Percentiles rank a stretch among this genome's conserved stretches.
Conservation (phyloP, 257 asterid species). For the Anisodus tanguticus region DNA sequence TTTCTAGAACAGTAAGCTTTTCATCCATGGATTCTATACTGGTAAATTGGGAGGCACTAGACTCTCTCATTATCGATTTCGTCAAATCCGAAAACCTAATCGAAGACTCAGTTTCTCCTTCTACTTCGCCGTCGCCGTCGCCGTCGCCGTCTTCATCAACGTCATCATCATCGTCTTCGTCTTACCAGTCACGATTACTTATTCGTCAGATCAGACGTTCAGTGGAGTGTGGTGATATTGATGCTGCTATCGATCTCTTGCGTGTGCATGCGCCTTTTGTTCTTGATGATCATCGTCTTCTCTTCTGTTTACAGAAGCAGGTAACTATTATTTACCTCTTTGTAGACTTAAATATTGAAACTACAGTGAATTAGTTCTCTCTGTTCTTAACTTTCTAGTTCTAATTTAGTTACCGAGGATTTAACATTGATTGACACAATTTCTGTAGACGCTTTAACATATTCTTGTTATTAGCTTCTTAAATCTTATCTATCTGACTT, state of each 20-base stretch:
- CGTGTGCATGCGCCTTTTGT: slow-evolving; percentile 64
- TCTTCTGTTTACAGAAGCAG: slow-evolving; percentile 95
- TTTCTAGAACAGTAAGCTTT: slow-evolving; percentile 10
- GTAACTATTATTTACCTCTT: slow-evolving; percentile 33
- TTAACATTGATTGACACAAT: not conserved
- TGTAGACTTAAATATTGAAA: not conserved
- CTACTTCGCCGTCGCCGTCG: slow-evolving; percentile 41
- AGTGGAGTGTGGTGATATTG: slow-evolving; percentile 79
- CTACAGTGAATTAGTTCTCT: not conserved
- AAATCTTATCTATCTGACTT: not conserved
- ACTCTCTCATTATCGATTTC: slow-evolving; percentile 83
- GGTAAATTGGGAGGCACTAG: slow-evolving; percentile 95
- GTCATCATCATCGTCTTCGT: slow-evolving; percentile 54
- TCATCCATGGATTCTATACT: slow-evolving; percentile 65
- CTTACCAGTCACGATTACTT: slow-evolving; percentile 77
- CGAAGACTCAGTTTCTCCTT: slow-evolving; percentile 55
- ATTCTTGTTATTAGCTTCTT: not conserved
- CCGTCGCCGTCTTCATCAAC: not conserved
- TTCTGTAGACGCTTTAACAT: not conserved
- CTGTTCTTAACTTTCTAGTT: not conserved
- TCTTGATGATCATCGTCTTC: slow-evolving; percentile 91
- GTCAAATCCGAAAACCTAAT: slow-evolving; percentile 85
- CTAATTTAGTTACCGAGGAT: not conserved
- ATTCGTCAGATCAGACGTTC: slow-evolving; percentile 74
- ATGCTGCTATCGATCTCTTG: slow-evolving; percentile 75